Conservation (phyloP, 2,329 filamentous ascomycete genomes). For the Hypomyces rosellus region DNA sequence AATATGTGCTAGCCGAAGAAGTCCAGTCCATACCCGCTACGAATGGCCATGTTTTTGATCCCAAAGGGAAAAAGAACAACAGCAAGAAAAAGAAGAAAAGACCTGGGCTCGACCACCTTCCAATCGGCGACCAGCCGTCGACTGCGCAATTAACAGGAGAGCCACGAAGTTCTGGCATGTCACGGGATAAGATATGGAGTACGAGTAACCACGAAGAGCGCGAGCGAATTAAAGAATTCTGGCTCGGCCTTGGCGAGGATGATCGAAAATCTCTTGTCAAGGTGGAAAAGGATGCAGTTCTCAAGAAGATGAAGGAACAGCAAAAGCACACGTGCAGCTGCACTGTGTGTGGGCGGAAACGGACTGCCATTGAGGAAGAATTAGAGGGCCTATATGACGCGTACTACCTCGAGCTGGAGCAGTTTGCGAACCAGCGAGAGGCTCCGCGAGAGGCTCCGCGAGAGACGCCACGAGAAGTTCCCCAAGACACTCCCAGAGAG, state of each 20-base stretch:
- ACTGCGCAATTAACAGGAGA: constrained; percentile 22
- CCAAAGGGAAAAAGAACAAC: constrained; percentile 54
- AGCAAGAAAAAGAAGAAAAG: constrained; percentile 61
- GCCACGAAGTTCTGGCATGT: constrained; percentile 39
- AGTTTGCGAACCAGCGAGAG: constrained; percentile 83
- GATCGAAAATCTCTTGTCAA: constrained; percentile 94
- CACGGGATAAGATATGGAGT: constrained; percentile 92
- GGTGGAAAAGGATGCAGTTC: constrained; percentile 95
- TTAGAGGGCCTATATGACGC: constrained; percentile 96
- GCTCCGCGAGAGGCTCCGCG: constrained; percentile 43
- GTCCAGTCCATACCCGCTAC: constrained; percentile 21
- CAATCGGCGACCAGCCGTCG: not conserved
- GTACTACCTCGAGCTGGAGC: constrained; percentile 96
- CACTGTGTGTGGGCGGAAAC: constrained; percentile 91
- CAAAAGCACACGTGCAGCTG: constrained; percentile 99
- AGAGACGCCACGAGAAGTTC: constrained; percentile 51
- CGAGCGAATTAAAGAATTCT: constrained; percentile 96
- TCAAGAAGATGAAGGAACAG: constrained; percentile 99
- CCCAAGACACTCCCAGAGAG: constrained; percentile 52
- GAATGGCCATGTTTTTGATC: constrained; percentile 26
- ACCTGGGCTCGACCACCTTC: constrained; percentile 14
- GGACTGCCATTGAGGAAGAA: constrained; percentile 96
- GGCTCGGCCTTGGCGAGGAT: constrained; percentile 88
- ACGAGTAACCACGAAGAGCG: constrained; percentile 90
- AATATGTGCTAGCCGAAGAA: constrained; percentile 31